Percentiles rank a stretch among this genome's conserved stretches.
These are phyloP conservation scores for Suillus alpinus DNA, from an alignment of 768 basidiomycete genomes.

Conservation along the genomic window DNA sequence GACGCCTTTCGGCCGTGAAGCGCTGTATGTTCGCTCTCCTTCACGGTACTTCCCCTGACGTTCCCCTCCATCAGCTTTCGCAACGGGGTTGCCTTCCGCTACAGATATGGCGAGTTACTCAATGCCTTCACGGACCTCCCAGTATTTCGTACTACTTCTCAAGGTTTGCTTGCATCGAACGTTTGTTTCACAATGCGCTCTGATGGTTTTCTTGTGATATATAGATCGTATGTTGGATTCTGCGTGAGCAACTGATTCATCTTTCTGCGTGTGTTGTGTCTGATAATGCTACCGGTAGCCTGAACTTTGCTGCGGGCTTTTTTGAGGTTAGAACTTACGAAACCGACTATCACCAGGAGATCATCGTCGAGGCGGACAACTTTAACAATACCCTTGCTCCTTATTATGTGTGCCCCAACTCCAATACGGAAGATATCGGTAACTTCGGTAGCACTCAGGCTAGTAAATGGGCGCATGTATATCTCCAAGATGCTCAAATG, in stretches of 20 bases:
- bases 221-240: conserved; percentile 34
- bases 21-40: conserved; percentile 25
- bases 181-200: not conserved
- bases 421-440: conserved; percentile 20
- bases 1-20: conserved; percentile 46
- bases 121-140: conserved; percentile 41
- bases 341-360: conserved; percentile 43
- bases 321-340: conserved; percentile 41
- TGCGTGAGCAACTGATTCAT: conserved; percentile 19
- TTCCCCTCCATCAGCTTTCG: conserved; percentile 28
- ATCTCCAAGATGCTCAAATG: conserved; percentile 34
- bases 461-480: conserved; percentile 37
- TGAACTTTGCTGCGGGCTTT: conserved; percentile 53
- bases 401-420: conserved; percentile 33
- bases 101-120: conserved; percentile 47
- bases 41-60: not conserved
- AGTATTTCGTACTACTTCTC: conserved; percentile 48
- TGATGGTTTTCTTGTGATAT: not conserved
- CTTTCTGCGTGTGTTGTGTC: conserved; percentile 19
- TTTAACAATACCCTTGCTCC: conserved; percentile 50
- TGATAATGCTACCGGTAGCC: conserved; percentile 10
- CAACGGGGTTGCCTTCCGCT: conserved; percentile 42
- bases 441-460: conserved; percentile 21
- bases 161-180: conserved; percentile 26
- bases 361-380: conserved; percentile 41